These are phyloP conservation scores for Exophiala viscosa DNA, from an alignment of 2,329 filamentous ascomycete species.

Conservation along the genomic window DNA sequence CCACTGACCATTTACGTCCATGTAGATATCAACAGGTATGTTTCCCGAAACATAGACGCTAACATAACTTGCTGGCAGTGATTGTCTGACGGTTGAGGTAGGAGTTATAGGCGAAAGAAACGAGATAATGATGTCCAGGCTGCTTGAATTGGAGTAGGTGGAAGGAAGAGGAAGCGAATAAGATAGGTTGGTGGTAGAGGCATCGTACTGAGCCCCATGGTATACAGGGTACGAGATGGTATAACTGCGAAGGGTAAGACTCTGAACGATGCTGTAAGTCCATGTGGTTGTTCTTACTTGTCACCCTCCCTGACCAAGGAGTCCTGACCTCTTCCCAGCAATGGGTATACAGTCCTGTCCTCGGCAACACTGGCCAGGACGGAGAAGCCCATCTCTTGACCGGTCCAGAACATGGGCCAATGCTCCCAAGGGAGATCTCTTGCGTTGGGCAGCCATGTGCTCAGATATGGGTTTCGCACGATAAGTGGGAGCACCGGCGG, in stretches of 20 bases:
- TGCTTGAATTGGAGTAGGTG: conserved; percentile 33
- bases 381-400: conserved; percentile 62
- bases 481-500: conserved; percentile 68
- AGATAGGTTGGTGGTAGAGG: conserved; percentile 66
- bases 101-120: conserved; percentile 76
- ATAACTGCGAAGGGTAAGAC: conserved; percentile 42
- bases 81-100: conserved; percentile 73
- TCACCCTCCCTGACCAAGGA: conserved; percentile 59
- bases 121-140: conserved; percentile 54
- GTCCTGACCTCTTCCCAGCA: conserved; percentile 64
- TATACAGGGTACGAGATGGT: conserved; percentile 58
- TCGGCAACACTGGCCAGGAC: conserved; percentile 60
- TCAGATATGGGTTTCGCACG: conserved; percentile 72
- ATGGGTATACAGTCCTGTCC: conserved; percentile 58
- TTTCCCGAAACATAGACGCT: conserved; percentile 66
- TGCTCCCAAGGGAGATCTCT: conserved; percentile 71
- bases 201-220: conserved; percentile 62
- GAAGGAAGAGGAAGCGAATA: conserved; percentile 54
- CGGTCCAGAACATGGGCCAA: conserved; percentile 86
- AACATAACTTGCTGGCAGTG: conserved; percentile 77
- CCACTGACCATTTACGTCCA: conserved; percentile 74
- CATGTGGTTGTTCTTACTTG: conserved; percentile 53
- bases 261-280: conserved; percentile 25
- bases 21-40: conserved; percentile 61
- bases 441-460: conserved; percentile 64